A percentile compares a stretch with the other conserved stretches of the same genome.
These are phyloP conservation scores for Carex pumila DNA, from an alignment of 176 grass and related monocot species.

Conservation along the genomic window DNA sequence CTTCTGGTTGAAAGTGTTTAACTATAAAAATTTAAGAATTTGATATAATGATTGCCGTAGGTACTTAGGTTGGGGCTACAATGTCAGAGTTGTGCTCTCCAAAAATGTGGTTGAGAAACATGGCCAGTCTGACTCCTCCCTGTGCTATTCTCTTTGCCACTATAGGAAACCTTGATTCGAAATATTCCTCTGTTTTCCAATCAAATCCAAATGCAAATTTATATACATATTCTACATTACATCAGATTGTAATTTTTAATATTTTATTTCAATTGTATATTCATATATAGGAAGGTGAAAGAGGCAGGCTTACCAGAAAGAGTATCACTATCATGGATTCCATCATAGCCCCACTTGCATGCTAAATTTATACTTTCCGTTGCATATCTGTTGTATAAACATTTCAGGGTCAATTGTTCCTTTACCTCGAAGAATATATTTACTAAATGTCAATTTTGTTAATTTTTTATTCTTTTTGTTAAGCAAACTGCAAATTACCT, in stretches of 20 bases:
- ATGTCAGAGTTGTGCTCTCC: conserved; percentile 32
- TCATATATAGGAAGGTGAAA: neutral
- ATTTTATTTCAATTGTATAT: neutral
- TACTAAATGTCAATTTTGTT: neutral
- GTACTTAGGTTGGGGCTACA: conserved; percentile 5
- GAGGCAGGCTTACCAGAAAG: conserved; percentile 40
- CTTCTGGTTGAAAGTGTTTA: neutral
- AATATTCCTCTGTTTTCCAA: conserved; percentile 51
- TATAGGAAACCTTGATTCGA: conserved; percentile 55
- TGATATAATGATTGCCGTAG: neutral
- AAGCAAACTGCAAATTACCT: conserved; percentile 32
- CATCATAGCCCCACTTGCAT: conserved; percentile 59
- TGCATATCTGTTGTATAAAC: conserved; percentile 46
- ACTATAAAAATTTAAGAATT: neutral
- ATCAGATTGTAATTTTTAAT: neutral
- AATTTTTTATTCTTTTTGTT: neutral
- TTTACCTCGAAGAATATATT: neutral
- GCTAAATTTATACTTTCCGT: conserved; percentile 76
- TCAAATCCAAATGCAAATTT: neutral
- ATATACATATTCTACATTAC: neutral
- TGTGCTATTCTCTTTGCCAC: conserved; percentile 62
- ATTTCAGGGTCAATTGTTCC: neutral
- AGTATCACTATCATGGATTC: conserved; percentile 39
- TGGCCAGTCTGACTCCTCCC: conserved; percentile 71
- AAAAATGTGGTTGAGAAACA: conserved; percentile 74